Evolutionary conservation across 768 basidiomycete species (phyloP).

Genomic region (Rhizopogon vulgaris): DNA sequence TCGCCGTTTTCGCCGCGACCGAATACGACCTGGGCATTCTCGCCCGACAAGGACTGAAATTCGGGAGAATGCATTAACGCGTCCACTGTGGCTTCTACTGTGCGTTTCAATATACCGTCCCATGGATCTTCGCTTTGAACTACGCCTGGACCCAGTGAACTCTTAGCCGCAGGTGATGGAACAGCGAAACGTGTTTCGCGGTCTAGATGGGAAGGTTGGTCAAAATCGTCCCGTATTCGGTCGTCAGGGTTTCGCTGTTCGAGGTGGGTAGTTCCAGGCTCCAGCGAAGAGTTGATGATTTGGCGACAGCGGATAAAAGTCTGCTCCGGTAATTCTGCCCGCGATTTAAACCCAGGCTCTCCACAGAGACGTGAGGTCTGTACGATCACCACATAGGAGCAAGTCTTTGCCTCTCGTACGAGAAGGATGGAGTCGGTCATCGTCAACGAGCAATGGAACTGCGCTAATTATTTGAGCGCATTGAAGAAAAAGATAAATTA

Average conservation of each 20-base stretch:
- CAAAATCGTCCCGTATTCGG: slow-evolving; percentile 38
- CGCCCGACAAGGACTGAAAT: slow-evolving; percentile 20
- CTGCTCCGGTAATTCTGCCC: slow-evolving; percentile 58
- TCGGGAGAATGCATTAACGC: slow-evolving; percentile 25
- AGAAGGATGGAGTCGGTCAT: slow-evolving; percentile 87
- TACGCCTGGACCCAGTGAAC: slow-evolving; percentile 11
- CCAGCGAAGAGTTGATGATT: slow-evolving; percentile 37
- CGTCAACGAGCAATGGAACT: slow-evolving; percentile 97
- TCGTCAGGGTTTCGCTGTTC: slow-evolving; percentile 22
- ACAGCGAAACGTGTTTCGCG: slow-evolving; percentile 43
- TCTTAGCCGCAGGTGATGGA: slow-evolving; percentile 22
- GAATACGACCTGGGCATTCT: slow-evolving; percentile 33
- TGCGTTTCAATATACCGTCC: slow-evolving; percentile 22
- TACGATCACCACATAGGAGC: slow-evolving; percentile 89
- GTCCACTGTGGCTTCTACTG: slow-evolving; percentile 20
- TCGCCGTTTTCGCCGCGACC: slow-evolving; percentile 37
- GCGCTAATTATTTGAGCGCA: slow-evolving; percentile 7
- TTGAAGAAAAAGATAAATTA: slow-evolving; percentile 2
- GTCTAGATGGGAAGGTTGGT: slow-evolving; percentile 51
- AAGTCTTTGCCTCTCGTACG: slow-evolving; percentile 90
- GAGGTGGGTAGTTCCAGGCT: slow-evolving; percentile 20
- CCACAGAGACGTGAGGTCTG: slow-evolving; percentile 93
- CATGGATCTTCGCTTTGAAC: slow-evolving; percentile 13
- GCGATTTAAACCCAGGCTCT: slow-evolving; percentile 87
- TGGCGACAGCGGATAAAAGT: slow-evolving; percentile 75